Evolutionary conservation across 768 basidiomycete genomes (phyloP).

Genomic region (Collybia sordida): DNA sequence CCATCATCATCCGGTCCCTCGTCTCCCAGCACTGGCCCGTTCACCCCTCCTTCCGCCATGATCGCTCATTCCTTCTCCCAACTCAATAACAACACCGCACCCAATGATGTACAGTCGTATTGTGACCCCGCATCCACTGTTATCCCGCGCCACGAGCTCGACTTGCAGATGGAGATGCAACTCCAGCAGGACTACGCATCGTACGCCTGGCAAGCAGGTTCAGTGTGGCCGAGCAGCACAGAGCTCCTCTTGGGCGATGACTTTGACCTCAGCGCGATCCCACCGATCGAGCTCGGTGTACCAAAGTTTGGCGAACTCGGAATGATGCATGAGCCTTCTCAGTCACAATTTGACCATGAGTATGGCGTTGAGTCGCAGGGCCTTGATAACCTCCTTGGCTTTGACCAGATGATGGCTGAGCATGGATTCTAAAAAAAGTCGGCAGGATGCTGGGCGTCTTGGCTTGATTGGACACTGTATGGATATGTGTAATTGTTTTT

Average conservation of each 20-base stretch:
- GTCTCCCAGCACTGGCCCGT: conserved; percentile 49
- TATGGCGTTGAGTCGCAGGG: conserved; percentile 18
- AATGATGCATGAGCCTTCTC: conserved; percentile 15
- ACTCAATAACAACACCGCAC: conserved; percentile 16
- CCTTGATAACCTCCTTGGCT: conserved; percentile 28
- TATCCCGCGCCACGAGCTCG: conserved; percentile 29
- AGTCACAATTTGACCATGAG: conserved; percentile 18
- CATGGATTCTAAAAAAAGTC: conserved; percentile 18
- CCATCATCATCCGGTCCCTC: conserved; percentile 53
- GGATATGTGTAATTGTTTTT: conserved; percentile 28
- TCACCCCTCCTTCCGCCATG: conserved; percentile 42
- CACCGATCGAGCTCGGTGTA: conserved; percentile 59
- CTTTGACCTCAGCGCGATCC: conserved; percentile 66
- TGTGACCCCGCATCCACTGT: conserved; percentile 26
- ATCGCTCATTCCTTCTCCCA: conserved; percentile 26
- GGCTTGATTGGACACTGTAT: conserved; percentile 27
- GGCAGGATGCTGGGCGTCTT: conserved; percentile 36
- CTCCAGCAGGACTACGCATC: conserved; percentile 36
- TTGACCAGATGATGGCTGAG: conserved; percentile 45
- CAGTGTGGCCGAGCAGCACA: conserved; percentile 30
- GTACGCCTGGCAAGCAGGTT: conserved; percentile 33
- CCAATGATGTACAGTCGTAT: conserved; percentile 16
- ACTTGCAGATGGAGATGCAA: conserved; percentile 38
- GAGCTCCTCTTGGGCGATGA: conserved; percentile 54
- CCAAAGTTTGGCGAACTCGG: conserved; percentile 39